Percentiles rank a stretch among this genome's conserved stretches.
Conservation (phyloP, 495 filamentous ascomycete species). For the Daldinia decipiens region DNA sequence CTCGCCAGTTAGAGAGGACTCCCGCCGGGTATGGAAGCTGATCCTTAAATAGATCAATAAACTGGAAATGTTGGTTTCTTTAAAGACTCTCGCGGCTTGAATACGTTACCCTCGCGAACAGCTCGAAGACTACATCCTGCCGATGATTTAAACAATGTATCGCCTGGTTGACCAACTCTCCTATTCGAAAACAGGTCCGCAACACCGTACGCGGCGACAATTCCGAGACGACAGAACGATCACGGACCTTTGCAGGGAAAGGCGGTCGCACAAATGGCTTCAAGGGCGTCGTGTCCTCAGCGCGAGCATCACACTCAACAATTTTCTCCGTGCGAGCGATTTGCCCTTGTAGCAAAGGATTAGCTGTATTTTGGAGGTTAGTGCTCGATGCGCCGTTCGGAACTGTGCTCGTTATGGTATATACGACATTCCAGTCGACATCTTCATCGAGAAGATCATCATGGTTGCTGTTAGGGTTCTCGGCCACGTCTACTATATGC, state of each 20-base stretch:
- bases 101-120: conserved; percentile 66
- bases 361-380: neutral
- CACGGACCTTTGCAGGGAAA: conserved; percentile 60
- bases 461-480: neutral
- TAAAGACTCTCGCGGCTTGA: conserved; percentile 58
- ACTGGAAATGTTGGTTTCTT: conserved; percentile 66
- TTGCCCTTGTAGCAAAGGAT: neutral
- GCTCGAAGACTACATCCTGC: conserved; percentile 63
- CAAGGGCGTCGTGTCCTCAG: conserved; percentile 27
- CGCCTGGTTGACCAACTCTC: conserved; percentile 63
- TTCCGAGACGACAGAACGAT: conserved; percentile 64
- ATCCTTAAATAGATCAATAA: conserved; percentile 68
- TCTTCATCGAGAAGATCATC: conserved; percentile 51
- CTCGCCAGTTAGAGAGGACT: conserved; percentile 60
- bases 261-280: conserved; percentile 58
- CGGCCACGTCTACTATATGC: neutral
- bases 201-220: conserved; percentile 58
- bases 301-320: neutral
- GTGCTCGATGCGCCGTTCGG: conserved; percentile 13
- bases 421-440: conserved; percentile 52
- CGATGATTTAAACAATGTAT: conserved; percentile 45
- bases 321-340: neutral
- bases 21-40: conserved; percentile 63
- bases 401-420: conserved; percentile 28
- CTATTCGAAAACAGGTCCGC: conserved; percentile 70